Evolutionary conservation across 768 basidiomycete species (phyloP).

Genomic region (Kwoniella dendrophila): DNA sequence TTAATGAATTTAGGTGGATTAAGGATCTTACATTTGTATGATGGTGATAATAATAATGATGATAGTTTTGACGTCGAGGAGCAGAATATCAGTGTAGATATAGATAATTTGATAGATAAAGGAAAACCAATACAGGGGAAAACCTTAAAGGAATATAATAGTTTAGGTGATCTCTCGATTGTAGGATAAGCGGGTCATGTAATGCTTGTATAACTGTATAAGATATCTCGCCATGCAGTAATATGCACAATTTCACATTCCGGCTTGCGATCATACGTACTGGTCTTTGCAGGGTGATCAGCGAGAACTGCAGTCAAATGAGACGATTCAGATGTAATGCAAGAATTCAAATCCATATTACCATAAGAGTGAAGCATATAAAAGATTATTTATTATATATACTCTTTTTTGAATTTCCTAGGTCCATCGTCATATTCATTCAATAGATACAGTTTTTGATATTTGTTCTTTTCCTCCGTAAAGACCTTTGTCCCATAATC

Average conservation of each 20-base stretch:
- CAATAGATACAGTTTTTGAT: too few species aligned
- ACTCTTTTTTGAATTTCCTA: neutral
- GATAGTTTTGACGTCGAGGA: neutral
- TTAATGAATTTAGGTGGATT: too few species aligned
- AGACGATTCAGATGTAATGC: neutral
- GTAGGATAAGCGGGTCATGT: too few species aligned
- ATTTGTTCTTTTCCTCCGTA: too few species aligned
- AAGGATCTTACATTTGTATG: neutral
- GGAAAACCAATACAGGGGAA: slow-evolving; percentile 3
- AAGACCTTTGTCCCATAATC: too few species aligned
- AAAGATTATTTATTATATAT: neutral
- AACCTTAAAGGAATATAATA: slow-evolving; percentile 36
- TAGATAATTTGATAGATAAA: slow-evolving; percentile 5
- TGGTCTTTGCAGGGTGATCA: too few species aligned
- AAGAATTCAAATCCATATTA: neutral
- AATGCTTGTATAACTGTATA: too few species aligned
- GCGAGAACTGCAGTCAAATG: neutral
- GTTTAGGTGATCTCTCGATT: slow-evolving; percentile 40
- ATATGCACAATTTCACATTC: too few species aligned
- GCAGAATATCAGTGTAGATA: neutral
- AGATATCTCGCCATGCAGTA: too few species aligned
- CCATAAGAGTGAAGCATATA: neutral
- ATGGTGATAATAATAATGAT: neutral
- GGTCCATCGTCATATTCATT: neutral
- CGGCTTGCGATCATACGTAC: too few species aligned